Evolutionary conservation across 129 eudicot genomes (phyloP).

Genomic region (Smallanthus sonchifolius): DNA sequence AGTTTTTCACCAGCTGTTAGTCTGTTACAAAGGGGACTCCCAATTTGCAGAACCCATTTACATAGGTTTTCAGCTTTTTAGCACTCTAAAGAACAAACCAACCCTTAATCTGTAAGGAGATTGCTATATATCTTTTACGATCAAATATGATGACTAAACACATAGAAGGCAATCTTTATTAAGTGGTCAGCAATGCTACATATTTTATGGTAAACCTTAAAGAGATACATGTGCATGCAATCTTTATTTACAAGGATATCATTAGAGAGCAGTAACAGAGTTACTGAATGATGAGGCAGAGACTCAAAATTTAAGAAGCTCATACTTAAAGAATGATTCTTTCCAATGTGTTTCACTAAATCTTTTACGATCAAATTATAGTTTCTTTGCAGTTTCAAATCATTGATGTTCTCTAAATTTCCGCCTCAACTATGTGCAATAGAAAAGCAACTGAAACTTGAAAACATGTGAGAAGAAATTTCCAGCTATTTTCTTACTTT

Average conservation of each 20-base stretch:
- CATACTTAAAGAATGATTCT: conserved; percentile 1
- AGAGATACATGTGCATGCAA: not conserved
- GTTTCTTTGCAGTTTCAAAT: conserved; percentile 6
- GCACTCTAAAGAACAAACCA: not conserved
- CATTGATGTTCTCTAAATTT: not conserved
- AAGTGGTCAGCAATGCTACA: not conserved
- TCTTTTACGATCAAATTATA: not conserved
- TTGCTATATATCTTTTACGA: not conserved
- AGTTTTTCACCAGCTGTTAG: not conserved
- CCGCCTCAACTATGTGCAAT: not conserved
- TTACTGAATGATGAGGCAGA: not conserved
- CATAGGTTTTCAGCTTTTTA: not conserved
- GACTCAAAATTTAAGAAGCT: not conserved
- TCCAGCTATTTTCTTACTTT: conserved; percentile 48
- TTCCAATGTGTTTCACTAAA: not conserved
- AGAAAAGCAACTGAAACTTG: conserved; percentile 14
- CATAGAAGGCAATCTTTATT: not conserved
- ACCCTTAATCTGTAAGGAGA: not conserved
- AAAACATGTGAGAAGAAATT: not conserved
- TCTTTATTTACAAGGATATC: not conserved
- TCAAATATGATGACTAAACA: conserved; percentile 11
- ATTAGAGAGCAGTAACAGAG: not conserved
- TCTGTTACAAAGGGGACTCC: not conserved
- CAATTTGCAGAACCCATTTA: not conserved
- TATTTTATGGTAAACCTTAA: not conserved